phyloP scores from a whole-genome alignment of 768 basidiomycete genomes.

The Phanerodontia chrysosporium region DNA sequence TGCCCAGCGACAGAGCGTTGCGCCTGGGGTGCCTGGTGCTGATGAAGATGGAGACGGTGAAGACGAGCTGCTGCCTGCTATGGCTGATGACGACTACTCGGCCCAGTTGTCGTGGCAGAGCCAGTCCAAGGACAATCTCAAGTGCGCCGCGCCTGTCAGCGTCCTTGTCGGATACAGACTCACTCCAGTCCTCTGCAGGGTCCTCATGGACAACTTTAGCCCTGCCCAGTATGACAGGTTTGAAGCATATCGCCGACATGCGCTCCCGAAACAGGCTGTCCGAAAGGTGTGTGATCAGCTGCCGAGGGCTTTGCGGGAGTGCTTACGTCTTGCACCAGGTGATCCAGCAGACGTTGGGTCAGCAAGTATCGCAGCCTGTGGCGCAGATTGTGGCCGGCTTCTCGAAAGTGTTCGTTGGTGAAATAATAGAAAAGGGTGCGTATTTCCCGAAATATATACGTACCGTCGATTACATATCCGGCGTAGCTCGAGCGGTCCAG shows the following conservation, averaged over 20 bases:
- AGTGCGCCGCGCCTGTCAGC: constrained; percentile 40
- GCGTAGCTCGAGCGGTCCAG: constrained; percentile 72
- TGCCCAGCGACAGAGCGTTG: not conserved
- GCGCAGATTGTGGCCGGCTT: constrained; percentile 89
- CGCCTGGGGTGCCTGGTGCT: constrained; percentile 15
- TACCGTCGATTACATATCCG: not conserved
- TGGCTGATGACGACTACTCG: constrained; percentile 88
- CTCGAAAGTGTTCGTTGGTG: constrained; percentile 88
- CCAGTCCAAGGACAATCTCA: constrained; percentile 84
- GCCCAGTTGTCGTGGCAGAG: constrained; percentile 81
- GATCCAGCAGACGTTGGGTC: constrained; percentile 75
- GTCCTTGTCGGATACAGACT: not conserved
- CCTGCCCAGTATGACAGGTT: constrained; percentile 84
- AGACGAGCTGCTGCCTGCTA: constrained; percentile 74
- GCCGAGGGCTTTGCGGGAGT: not conserved
- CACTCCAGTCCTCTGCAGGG: constrained; percentile 38
- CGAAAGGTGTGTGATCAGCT: constrained; percentile 50
- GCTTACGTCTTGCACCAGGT: constrained; percentile 41
- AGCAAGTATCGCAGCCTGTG: constrained; percentile 82
- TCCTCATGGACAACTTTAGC: constrained; percentile 85
- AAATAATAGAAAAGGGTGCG: constrained; percentile 85
- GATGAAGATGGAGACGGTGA: constrained; percentile 68
- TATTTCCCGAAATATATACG: not conserved
- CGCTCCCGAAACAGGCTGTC: constrained; percentile 78
- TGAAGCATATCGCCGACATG: constrained; percentile 82